Base-by-base conservation (phyloP, 352 stramenopile species). In the Phytophthora nicotianae region DNA sequence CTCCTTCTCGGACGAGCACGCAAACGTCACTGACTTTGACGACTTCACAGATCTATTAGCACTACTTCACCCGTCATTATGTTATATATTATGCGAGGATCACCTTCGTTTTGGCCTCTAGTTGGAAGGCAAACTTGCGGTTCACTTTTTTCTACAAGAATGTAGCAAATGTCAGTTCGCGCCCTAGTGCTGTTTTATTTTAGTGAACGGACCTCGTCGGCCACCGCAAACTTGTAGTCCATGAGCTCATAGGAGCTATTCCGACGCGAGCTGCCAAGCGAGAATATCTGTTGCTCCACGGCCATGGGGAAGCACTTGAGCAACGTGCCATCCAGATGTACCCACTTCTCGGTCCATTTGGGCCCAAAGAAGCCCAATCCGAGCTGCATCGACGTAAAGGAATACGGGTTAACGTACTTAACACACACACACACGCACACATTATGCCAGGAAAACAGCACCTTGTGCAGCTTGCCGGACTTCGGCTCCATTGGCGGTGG, bases 271-370 rank as follows among this genome's bases (percentile, higher is more conserved):
- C 77, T 85, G 3, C 79, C 67, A 41, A 88, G 72, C 23, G 83
- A 81, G 60, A 91, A 90, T 27, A 81, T 56, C 11, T 70, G 62
- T 52, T 81, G 71, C 58, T 88, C 72, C 13, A 80, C 73, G 40
- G 75, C 74, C 74, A 93, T 90, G 19, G 82, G 75, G 50, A 90
- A 90, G 63, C 83, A 91, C 35, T 86, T 90, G 64, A 93, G 77
- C 62, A 79, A 24, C n/a, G 70, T 70, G 27, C 77, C 79, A 55
- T 93, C 84, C 29, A 91, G 61, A 35, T 91, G 83, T 5, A 89
- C 83, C 85, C 85, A 91, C 48, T 91, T 93, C 54, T 90, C 85
- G 24, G 68, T 90, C 85, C 85, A 93, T 68, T 89, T 89, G 6
- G 79, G 58, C 0, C 85, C 81, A 52, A 91, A 88, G 11, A 93